Evolutionary conservation across 805 yeast species (phyloP).

Genomic region (Suhomyces faveliae): DNA sequence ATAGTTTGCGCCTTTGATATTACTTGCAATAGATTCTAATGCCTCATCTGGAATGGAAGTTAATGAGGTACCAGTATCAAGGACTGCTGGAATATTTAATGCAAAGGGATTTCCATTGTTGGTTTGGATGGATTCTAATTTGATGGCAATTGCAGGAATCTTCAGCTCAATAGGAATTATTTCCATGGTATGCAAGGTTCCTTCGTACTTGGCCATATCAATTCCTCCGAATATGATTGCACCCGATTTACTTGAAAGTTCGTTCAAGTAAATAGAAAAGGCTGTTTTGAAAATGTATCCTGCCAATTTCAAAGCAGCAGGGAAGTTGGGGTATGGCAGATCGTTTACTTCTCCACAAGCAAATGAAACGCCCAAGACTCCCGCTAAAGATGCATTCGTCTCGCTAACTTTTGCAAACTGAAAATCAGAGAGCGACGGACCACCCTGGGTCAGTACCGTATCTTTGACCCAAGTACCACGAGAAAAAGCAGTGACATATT

Average conservation of each 20-base stretch:
- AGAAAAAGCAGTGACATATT: constrained; percentile 6
- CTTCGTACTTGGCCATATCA: constrained; percentile 24
- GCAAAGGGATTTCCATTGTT: constrained; percentile 9
- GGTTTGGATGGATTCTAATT: neutral
- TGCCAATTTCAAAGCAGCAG: constrained; percentile 23
- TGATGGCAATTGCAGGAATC: neutral
- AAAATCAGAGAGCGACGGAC: constrained; percentile 8
- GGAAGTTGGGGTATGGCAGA: constrained; percentile 12
- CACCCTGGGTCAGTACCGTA: constrained; percentile 6
- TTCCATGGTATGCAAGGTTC: constrained; percentile 13
- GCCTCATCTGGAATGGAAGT: constrained; percentile 7
- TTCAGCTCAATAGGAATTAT: neutral
- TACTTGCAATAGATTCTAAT: neutral
- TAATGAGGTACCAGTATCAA: constrained; percentile 12
- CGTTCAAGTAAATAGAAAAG: constrained; percentile 26
- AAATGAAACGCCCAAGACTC: constrained; percentile 12
- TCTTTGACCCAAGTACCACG: constrained; percentile 9
- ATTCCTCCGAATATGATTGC: constrained; percentile 29
- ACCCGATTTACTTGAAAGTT: constrained; percentile 19
- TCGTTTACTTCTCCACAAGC: neutral
- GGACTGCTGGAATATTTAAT: neutral
- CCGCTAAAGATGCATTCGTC: constrained; percentile 10
- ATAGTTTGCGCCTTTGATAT: neutral
- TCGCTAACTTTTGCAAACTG: constrained; percentile 11
- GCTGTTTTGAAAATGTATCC: constrained; percentile 24